Conservation (phyloP, 495 filamentous ascomycete species). For the Trichoderma asperelloides region DNA sequence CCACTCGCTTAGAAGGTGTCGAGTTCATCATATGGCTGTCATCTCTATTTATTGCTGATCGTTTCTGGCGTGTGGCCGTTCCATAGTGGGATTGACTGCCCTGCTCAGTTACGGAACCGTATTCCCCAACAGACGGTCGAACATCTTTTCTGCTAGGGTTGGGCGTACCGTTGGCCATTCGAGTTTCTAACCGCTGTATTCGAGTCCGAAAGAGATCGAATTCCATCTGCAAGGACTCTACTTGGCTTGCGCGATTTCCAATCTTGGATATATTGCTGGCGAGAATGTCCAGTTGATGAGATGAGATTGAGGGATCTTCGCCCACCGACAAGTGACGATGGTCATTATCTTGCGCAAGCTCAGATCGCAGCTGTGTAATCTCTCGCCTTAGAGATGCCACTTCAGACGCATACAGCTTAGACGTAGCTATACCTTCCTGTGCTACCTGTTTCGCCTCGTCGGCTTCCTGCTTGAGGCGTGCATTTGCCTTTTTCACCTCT, state of each 20-base stretch:
- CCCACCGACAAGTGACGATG: slow-evolving; percentile 8
- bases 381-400: slow-evolving; percentile 14
- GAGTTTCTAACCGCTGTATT: slow-evolving; percentile 22
- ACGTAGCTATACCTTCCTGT: slow-evolving; percentile 8
- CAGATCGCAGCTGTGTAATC: slow-evolving; percentile 19
- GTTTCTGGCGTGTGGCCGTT: background rate
- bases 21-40: background rate
- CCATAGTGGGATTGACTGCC: background rate
- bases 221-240: slow-evolving; percentile 34
- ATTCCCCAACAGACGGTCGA: background rate
- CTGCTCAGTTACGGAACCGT: background rate
- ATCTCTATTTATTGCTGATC: background rate
- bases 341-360: slow-evolving; percentile 19
- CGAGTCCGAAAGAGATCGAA: slow-evolving; percentile 29
- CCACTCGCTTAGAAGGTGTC: slow-evolving; percentile 10
- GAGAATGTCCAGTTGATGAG: slow-evolving; percentile 29
- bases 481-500: background rate
- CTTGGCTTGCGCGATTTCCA: slow-evolving; percentile 27
- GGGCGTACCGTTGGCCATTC: background rate
- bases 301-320: slow-evolving; percentile 16
- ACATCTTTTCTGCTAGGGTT: background rate
- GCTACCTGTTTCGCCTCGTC: slow-evolving; percentile 1
- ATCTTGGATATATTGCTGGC: slow-evolving; percentile 28
- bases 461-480: background rate
- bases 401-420: slow-evolving; percentile 13